Base-by-base conservation (phyloP, 306 rosid genomes). In the Acacia crassicarpa region DNA sequence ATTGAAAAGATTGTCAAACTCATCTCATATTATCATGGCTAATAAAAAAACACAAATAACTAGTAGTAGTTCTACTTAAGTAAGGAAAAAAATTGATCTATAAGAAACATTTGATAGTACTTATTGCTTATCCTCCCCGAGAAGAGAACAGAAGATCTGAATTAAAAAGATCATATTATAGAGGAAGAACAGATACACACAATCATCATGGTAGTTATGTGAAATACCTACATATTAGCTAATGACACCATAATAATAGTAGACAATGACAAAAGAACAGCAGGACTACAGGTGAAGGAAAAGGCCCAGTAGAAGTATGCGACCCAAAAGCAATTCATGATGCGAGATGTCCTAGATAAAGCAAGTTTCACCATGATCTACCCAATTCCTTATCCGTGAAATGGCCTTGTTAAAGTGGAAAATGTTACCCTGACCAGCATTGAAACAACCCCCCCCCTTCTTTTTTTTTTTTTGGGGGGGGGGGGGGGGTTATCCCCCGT, bases 171-270 rank as follows among this genome's bases (percentile, higher is more conserved):
- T 72, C 62, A 72, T 8, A 72, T 46, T 27, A 30, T 25, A 72
- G 22, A 72, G 16, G 49, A 70, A 77, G 67, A 77, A 59, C 35
- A 45, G 62, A 74, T 14, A 63, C 49, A 19, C 25, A 41, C 51
- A 59, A 6, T 46, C 74, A 69, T 77, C 68, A 61, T 48, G 78
- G 62, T 48, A 46, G 35, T 7, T 7, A 65, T 22, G 53, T 32
- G 17, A 83, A 54, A 59, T 51, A 63, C 62, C 62, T 35, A 17
- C 49, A 78, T 32, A 63, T 63, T 78, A 11, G 73, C 44, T 30
- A 38, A 48, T 48, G 43, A 71, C 3, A 23, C 30, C 17, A 68
- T 72, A 20, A 40, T 46, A 72, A 25, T 20, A 62, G 70, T 41
- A 61, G 62, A 41, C 25, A 44, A 22, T 13, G 67, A 20, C 30